Conservation (phyloP, 352 stramenopile species). For the Elongisporangium prolatum region DNA sequence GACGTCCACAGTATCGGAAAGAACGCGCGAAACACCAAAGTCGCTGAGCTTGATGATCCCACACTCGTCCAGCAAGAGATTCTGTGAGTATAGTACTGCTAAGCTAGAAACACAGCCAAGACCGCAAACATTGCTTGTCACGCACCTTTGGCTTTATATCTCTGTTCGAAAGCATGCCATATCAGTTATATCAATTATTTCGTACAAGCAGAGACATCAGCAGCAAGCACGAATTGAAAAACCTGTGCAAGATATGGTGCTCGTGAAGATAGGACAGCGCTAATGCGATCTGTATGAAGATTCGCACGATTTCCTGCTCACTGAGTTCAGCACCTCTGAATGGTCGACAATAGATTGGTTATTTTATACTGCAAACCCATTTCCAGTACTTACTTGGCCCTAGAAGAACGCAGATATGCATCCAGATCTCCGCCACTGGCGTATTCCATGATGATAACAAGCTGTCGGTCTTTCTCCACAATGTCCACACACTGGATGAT, state of each 20-base stretch:
- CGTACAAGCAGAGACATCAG: constrained; percentile 1
- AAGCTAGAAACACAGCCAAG: not conserved
- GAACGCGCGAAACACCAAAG: constrained; percentile 50
- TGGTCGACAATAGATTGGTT: constrained; percentile 1
- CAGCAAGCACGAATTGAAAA: not conserved
- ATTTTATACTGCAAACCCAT: not conserved
- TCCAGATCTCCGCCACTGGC: constrained; percentile 56
- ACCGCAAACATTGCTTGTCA: not conserved
- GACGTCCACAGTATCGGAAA: constrained; percentile 37
- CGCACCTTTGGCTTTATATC: constrained; percentile 55
- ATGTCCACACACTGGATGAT: constrained; percentile 58
- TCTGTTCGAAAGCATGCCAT: constrained; percentile 14
- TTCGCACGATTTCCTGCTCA: constrained; percentile 53
- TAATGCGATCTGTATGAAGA: constrained; percentile 62
- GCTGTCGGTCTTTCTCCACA: constrained; percentile 19
- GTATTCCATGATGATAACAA: constrained; percentile 77
- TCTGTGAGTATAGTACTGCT: constrained; percentile 17
- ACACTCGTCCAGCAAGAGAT: constrained; percentile 45
- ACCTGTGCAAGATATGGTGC: constrained; percentile 61
- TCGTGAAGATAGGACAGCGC: constrained; percentile 60
- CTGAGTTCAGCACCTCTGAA: constrained; percentile 13
- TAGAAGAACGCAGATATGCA: constrained; percentile 23
- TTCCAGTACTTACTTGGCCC: constrained; percentile 10
- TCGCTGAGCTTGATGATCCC: constrained; percentile 72
- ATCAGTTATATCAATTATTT: no score